phyloP scores from a whole-genome alignment of 1,284 basidiomycete species.

The Cryptococcus hybrid region DNA sequence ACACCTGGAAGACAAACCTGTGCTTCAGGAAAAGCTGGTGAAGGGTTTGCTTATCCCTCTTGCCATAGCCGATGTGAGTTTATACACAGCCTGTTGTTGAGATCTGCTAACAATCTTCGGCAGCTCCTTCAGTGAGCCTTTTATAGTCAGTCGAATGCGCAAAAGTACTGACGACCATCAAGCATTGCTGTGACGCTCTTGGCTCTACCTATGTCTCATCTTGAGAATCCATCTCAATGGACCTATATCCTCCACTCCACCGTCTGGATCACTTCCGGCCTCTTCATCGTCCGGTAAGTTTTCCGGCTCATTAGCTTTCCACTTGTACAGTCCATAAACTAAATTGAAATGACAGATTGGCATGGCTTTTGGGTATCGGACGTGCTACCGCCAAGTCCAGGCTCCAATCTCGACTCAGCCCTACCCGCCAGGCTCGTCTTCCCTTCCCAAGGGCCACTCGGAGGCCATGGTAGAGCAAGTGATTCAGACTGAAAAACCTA shows the following conservation, averaged over 20 bases:
- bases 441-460: conserved; percentile 9
- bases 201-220: conserved; percentile 30
- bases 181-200: conserved; percentile 36
- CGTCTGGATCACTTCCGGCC: conserved; percentile 38
- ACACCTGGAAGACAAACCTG: conserved; percentile 19
- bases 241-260: conserved; percentile 48
- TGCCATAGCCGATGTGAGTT: conserved; percentile 46
- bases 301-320: too few species aligned
- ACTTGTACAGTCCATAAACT: background rate
- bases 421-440: conserved; percentile 3
- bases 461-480: conserved; percentile 8
- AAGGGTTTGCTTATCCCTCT: conserved; percentile 42
- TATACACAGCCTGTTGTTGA: too few species aligned
- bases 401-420: background rate
- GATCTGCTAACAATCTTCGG: too few species aligned
- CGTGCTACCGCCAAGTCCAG: background rate
- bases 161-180: too few species aligned
- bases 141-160: too few species aligned
- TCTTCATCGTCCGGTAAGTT: conserved; percentile 43
- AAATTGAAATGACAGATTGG: conserved; percentile 4
- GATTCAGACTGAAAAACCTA: background rate
- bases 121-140: conserved; percentile 20
- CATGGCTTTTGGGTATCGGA: conserved; percentile 13
- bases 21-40: conserved; percentile 38
- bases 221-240: conserved; percentile 39